Conservation (phyloP, 202 grass and related monocot genomes). For the Digitaria exilis region DNA sequence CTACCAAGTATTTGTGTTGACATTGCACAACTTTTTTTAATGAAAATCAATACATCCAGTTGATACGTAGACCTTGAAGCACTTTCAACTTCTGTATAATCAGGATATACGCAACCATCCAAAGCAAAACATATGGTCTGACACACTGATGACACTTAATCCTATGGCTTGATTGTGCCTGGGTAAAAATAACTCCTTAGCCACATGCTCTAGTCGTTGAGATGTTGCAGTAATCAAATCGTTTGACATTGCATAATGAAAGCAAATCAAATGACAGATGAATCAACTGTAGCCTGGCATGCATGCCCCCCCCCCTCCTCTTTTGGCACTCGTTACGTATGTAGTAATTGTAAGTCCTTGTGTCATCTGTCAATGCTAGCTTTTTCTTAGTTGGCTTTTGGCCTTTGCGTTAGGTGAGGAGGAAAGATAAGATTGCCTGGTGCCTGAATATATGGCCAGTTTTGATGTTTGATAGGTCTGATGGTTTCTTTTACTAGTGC, state of each 20-base stretch:
- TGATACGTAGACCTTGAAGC: too few relatives aligned
- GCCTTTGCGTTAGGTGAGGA: slow-evolving; percentile 22
- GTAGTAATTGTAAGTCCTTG: not conserved
- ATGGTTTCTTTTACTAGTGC: slow-evolving; percentile 35
- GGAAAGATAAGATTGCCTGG: not conserved
- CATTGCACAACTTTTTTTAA: not conserved
- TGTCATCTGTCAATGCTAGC: slow-evolving; percentile 13
- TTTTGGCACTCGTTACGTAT: not conserved
- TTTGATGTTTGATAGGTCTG: slow-evolving; percentile 23
- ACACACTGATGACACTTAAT: too few relatives aligned
- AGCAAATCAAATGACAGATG: not conserved
- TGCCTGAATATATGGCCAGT: not conserved
- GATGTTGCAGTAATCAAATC: too few relatives aligned
- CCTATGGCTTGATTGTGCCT: too few relatives aligned
- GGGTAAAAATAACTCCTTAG: too few relatives aligned
- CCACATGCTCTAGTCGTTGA: too few relatives aligned
- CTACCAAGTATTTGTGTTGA: slow-evolving; percentile 19
- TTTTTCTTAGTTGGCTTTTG: not conserved
- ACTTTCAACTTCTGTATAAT: too few relatives aligned
- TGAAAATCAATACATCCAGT: too few relatives aligned
- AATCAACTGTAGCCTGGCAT: not conserved
- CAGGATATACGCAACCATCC: too few relatives aligned
- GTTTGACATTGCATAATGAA: slow-evolving; percentile 17
- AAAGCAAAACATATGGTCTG: too few relatives aligned
- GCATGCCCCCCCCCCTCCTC: too few relatives aligned